These are phyloP conservation scores for Nicotiana paniculata DNA, from an alignment of 257 asterid genomes.

Conservation along the genomic window DNA sequence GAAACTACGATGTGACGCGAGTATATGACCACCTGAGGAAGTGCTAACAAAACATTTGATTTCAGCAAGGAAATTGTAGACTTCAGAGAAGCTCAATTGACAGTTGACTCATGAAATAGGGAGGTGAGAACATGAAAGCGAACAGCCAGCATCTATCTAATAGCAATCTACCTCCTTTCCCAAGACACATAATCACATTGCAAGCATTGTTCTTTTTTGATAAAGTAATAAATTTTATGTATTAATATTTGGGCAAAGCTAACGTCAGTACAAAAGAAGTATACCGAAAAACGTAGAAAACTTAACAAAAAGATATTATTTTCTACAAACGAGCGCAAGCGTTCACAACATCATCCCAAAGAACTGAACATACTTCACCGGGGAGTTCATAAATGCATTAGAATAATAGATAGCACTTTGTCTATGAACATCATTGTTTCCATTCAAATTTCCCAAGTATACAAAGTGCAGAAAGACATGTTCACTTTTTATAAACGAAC, in stretches of 20 bases:
- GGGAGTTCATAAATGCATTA: not conserved
- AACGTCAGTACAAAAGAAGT: too few species aligned
- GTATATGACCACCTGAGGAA: not conserved
- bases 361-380: not conserved
- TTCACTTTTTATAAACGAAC: not conserved
- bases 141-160: not conserved
- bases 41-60: not conserved
- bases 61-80: not conserved
- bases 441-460: constrained; percentile 2
- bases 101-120: not conserved
- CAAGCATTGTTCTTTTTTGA: not conserved
- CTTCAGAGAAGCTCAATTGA: not conserved
- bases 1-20: not conserved
- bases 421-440: constrained; percentile 8
- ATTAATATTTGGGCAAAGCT: too few species aligned
- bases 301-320: too few species aligned
- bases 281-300: too few species aligned
- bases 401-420: not conserved
- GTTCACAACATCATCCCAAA: not conserved
- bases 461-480: not conserved
- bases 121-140: too few species aligned
- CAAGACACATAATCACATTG: not conserved
- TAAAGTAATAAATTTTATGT: too few species aligned
- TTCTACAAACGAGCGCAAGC: not conserved
- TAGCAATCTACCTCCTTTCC: not conserved